Percentiles rank a stretch among this genome's conserved stretches.
These are phyloP conservation scores for Metarhizium sp. DNA, from an alignment of 2,329 filamentous ascomycete genomes.

Conservation along the genomic window DNA sequence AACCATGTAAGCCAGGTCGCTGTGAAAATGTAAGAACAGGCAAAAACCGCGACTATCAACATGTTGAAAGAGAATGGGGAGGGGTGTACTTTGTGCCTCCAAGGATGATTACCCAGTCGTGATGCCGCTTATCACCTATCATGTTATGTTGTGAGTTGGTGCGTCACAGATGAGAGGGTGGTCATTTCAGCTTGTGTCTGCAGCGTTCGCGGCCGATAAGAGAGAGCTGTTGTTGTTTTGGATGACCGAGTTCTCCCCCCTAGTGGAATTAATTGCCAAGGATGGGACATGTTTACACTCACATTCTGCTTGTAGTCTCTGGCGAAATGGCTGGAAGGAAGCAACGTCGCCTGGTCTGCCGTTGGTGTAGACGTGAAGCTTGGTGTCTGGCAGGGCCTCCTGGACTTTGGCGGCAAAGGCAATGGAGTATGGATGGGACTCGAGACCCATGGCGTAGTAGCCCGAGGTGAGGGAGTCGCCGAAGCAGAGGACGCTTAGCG, in stretches of 20 bases:
- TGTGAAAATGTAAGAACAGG: conserved; percentile 11
- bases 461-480: conserved; percentile 56
- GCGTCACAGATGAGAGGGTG: background rate
- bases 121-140: conserved; percentile 20
- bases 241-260: no score
- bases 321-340: conserved; percentile 19
- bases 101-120: conserved; percentile 54
- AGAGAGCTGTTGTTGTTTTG: no score
- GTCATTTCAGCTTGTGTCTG: background rate
- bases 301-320: conserved; percentile 27
- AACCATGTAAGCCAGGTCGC: conserved; percentile 39
- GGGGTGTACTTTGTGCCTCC: conserved; percentile 51
- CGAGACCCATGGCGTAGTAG: conserved; percentile 32
- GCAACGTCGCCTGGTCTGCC: conserved; percentile 45
- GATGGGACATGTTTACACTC: conserved; percentile 8
- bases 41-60: background rate
- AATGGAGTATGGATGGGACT: conserved; percentile 43
- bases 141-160: no score
- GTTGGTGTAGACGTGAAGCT: conserved; percentile 36
- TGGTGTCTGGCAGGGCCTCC: conserved; percentile 32
- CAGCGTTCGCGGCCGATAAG: no score
- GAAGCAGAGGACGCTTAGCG: conserved; percentile 51
- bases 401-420: conserved; percentile 37
- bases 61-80: background rate
- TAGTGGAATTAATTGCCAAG: no score